These are phyloP conservation scores for Mycena haematopus DNA, from an alignment of 768 basidiomycete species.

Conservation along the genomic window DNA sequence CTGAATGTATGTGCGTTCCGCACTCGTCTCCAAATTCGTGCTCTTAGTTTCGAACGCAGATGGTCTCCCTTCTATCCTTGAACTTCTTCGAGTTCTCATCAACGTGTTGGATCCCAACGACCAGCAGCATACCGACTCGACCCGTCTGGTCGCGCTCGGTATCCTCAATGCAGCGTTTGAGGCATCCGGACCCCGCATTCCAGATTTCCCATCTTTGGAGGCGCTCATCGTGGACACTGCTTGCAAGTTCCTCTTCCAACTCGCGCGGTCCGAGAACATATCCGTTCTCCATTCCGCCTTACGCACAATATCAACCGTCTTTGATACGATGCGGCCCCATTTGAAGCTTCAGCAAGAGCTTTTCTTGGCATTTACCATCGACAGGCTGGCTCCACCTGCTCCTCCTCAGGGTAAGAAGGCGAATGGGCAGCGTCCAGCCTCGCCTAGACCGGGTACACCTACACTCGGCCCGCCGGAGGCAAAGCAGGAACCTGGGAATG, in stretches of 20 bases:
- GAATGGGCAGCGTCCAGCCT: slow-evolving; percentile 44
- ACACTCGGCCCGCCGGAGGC: slow-evolving; percentile 46
- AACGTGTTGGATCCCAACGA: slow-evolving; percentile 95
- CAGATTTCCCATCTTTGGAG: slow-evolving; percentile 78
- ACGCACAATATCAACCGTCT: slow-evolving; percentile 85
- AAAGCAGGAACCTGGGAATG: slow-evolving; percentile 49
- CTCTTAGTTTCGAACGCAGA: slow-evolving; percentile 49
- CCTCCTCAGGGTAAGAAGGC: slow-evolving; percentile 39
- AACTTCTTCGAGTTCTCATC: slow-evolving; percentile 91
- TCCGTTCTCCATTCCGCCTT: slow-evolving; percentile 80
- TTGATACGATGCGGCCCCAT: slow-evolving; percentile 84
- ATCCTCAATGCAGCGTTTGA: slow-evolving; percentile 91
- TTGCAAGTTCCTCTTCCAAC: slow-evolving; percentile 96
- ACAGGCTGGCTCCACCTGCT: slow-evolving; percentile 75
- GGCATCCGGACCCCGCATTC: slow-evolving; percentile 77
- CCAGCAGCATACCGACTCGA: slow-evolving; percentile 95
- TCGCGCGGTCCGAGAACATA: slow-evolving; percentile 89
- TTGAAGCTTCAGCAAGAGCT: slow-evolving; percentile 97
- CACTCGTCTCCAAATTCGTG: slow-evolving; percentile 15
- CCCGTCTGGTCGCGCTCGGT: slow-evolving; percentile 85
- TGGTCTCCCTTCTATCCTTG: slow-evolving; percentile 90
- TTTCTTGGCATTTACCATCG: slow-evolving; percentile 92
- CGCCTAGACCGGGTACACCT: slow-evolving; percentile 64
- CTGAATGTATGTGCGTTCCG: slow-evolving; percentile 46
- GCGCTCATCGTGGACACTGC: slow-evolving; percentile 84